These are phyloP conservation scores for Pharnaceum exiguum DNA, from an alignment of 148 eudicot genomes.

Conservation along the genomic window DNA sequence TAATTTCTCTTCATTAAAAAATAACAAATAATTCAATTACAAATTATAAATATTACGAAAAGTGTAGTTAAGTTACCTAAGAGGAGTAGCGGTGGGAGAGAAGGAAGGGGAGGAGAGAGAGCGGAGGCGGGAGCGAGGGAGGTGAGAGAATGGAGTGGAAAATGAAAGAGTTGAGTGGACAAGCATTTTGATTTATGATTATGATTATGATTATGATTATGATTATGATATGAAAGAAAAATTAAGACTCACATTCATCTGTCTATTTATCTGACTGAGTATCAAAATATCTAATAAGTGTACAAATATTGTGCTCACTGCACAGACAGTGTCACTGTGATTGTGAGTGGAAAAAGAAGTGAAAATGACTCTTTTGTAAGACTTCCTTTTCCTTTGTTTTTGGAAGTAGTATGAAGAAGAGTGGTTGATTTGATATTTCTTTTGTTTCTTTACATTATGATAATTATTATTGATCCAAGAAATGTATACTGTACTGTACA, in stretches of 20 bases:
- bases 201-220: too few relatives aligned
- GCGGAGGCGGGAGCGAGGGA: background rate
- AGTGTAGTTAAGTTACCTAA: constrained; percentile 18
- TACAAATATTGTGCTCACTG: too few relatives aligned
- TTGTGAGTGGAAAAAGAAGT: background rate
- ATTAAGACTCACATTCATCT: background rate
- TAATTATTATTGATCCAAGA: too few relatives aligned
- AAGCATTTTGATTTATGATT: constrained; percentile 33
- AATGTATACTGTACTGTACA: too few relatives aligned
- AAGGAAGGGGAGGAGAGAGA: constrained; percentile 7
- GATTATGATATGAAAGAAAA: too few relatives aligned
- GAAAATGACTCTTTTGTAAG: background rate
- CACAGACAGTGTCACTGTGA: background rate
- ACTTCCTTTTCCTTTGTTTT: background rate
- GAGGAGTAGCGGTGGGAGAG: background rate
- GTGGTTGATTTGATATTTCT: too few relatives aligned
- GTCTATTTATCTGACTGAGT: too few relatives aligned
- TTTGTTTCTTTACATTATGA: too few relatives aligned
- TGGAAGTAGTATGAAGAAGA: constrained; percentile 6
- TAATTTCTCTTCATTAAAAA: too few relatives aligned
- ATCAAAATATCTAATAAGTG: constrained; percentile 1
- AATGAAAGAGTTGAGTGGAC: constrained; percentile 14
- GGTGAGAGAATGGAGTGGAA: constrained; percentile 10
- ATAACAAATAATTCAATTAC: background rate
- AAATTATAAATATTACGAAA: background rate